Evolutionary conservation across 2,329 filamentous ascomycete species (phyloP).

Genomic region (Blastomyces silverae): DNA sequence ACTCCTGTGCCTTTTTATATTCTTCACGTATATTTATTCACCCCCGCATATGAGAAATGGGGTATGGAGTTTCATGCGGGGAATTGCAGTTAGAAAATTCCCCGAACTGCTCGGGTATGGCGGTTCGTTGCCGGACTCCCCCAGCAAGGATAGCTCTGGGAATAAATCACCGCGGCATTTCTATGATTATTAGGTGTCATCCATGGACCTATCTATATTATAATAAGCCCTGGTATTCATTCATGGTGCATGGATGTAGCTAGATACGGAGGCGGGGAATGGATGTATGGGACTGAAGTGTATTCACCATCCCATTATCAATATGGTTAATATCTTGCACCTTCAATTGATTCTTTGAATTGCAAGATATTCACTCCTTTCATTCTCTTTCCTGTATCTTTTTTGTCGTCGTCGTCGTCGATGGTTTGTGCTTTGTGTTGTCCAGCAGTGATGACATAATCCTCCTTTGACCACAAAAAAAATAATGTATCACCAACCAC

Average conservation of each 20-base stretch:
- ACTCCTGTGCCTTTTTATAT: not conserved
- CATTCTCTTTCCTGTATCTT: not conserved
- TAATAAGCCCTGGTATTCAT: too few relatives aligned
- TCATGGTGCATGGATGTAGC: not conserved
- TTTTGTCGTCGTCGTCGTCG: not conserved
- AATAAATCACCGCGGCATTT: not conserved
- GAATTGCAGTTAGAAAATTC: not conserved
- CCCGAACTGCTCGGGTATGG: not conserved
- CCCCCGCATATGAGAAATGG: not conserved
- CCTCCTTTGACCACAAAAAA: conserved; percentile 3
- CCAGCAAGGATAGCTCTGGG: not conserved
- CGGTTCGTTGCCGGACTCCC: not conserved
- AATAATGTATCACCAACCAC: not conserved
- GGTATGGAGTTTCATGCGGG: not conserved
- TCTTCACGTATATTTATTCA: not conserved
- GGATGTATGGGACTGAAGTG: not conserved
- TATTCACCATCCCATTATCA: not conserved
- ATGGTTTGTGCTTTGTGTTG: not conserved
- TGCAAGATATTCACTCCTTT: not conserved
- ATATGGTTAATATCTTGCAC: not conserved
- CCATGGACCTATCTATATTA: not conserved
- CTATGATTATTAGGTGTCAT: not conserved
- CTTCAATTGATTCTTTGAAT: not conserved
- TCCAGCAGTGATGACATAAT: conserved; percentile 8
- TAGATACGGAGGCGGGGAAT: not conserved